A percentile compares a stretch with the other conserved stretches of the same genome.
These are phyloP conservation scores for Leptomonas pyrrhocoris DNA, from an alignment of 208 protist genomes.

Conservation along the genomic window DNA sequence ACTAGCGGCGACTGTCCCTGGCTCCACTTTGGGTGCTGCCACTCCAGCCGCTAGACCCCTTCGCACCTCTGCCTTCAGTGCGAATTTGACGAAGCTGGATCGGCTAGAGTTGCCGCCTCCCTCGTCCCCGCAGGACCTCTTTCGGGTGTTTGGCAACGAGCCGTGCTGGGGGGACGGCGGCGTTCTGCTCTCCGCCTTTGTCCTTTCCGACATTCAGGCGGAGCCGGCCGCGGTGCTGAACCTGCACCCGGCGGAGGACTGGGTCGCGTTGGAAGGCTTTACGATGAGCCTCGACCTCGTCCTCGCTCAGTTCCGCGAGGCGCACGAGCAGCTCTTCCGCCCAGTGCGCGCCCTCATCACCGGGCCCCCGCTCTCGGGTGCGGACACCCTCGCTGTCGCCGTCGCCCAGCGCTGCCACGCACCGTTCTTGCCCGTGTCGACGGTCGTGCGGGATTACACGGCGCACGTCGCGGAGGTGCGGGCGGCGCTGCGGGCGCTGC, in stretches of 20 bases:
- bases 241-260: slow-evolving; percentile 76
- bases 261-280: slow-evolving; percentile 82
- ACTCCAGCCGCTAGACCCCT: too few species aligned
- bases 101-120: slow-evolving; percentile 23
- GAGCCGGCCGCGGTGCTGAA: slow-evolving; percentile 62
- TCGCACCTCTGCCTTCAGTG: not conserved
- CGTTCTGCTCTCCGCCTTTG: slow-evolving; percentile 20
- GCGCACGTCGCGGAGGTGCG: slow-evolving; percentile 50
- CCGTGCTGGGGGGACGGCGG: slow-evolving; percentile 28
- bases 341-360: slow-evolving; percentile 78
- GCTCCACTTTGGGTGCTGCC: too few species aligned
- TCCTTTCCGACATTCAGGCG: slow-evolving; percentile 76
- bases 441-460: slow-evolving; percentile 57
- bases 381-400: slow-evolving; percentile 42
- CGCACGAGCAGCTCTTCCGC: slow-evolving; percentile 34
- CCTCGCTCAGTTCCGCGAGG: slow-evolving; percentile 73
- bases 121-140: slow-evolving; percentile 9
- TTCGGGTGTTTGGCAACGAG: slow-evolving; percentile 23
- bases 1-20: too few species aligned
- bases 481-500: slow-evolving; percentile 48
- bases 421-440: slow-evolving; percentile 52
- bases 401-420: slow-evolving; percentile 69
- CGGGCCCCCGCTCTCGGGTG: slow-evolving; percentile 86
- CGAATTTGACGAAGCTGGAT: slow-evolving; percentile 20
- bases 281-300: slow-evolving; percentile 65